Evolutionary conservation across 768 basidiomycete species (phyloP).

Genomic region (Leccinum disarticulatum): DNA sequence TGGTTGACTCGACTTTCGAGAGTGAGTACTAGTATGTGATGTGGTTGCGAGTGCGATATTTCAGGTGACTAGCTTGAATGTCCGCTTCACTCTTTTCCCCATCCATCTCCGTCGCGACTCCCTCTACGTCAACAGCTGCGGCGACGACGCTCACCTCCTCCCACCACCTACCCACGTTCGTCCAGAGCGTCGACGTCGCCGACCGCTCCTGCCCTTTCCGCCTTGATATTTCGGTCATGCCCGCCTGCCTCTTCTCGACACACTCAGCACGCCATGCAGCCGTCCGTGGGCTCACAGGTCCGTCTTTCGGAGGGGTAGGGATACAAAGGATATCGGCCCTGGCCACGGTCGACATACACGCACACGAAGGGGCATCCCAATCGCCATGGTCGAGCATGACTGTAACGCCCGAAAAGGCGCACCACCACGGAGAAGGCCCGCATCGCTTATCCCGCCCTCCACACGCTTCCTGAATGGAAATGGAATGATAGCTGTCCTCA

Average conservation of each 20-base stretch:
- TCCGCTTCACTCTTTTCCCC: conserved; percentile 19
- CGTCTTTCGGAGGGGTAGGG: no score
- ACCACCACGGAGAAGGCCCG: neutral
- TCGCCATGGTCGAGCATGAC: conserved; percentile 7
- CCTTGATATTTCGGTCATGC: no score
- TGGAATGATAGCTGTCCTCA: conserved; percentile 8
- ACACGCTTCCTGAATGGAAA: conserved; percentile 21
- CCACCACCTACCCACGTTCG: no score
- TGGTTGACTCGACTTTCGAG: conserved; percentile 6
- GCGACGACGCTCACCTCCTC: no score
- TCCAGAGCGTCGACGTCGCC: no score
- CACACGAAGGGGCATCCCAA: neutral
- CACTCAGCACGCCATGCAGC: no score
- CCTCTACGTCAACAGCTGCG: no score
- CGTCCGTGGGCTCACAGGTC: no score
- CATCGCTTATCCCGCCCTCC: neutral
- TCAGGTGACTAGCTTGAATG: neutral
- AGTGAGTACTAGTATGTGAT: neutral
- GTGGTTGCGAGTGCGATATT: neutral
- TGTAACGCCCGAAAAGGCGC: neutral
- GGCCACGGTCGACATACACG: neutral
- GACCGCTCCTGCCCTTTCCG: no score
- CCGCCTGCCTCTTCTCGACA: no score
- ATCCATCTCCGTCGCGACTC: conserved; percentile 11
- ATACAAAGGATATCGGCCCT: neutral